Base-by-base conservation (phyloP, 1,284 basidiomycete species). In the Amylostereum chailletii region DNA sequence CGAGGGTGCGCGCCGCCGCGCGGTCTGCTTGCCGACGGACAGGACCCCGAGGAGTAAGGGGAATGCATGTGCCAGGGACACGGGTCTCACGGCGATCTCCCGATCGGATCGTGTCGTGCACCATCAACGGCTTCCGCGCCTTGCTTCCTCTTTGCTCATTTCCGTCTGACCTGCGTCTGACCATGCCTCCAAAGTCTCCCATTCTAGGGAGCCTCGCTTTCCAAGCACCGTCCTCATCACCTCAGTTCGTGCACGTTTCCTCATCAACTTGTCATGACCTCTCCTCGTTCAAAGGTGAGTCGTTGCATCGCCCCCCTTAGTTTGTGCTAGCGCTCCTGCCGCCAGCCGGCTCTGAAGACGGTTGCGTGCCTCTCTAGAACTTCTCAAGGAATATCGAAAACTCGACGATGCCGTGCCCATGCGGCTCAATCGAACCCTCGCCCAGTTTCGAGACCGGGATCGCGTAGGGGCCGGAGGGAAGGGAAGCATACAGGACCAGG, bases 341-440 rank as follows among this genome's bases (percentile, higher is more conserved):
- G 29, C 30, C 45, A 42, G 37, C 41, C 37, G 50, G 37, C 49
- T 29, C 29, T 26, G 26, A 36, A 29, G n/a, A 34, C 44, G 37
- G 37, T 19, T 5, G 19, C 37, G 30, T 46, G 26, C 10, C 8
- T 29, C 43, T 51, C 36, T 62, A 94, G 91, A 91, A 56, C 79
- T 93, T 58, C 76, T 94, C 65, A 81, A 75, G 61, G 88, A 94
- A 65, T 93, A 94, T 64, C 77, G 91, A 57, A 83, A 77, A 58
- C 71, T 94, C 5, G 91, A 94, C 65, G 91, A 94, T 62, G 71
- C 77, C 10, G 86, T 94, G 55, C 83, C 79, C 44, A 90, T 90
- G 76, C 75, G 91, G 29, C 66, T 93, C 48, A 94, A 94, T 62
- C 80, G 91, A 46, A 86, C 89, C 9, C 80, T 76, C 53, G 91